These are phyloP conservation scores for Capsicum rhomboideum DNA, from an alignment of 257 asterid genomes.

Conservation along the genomic window DNA sequence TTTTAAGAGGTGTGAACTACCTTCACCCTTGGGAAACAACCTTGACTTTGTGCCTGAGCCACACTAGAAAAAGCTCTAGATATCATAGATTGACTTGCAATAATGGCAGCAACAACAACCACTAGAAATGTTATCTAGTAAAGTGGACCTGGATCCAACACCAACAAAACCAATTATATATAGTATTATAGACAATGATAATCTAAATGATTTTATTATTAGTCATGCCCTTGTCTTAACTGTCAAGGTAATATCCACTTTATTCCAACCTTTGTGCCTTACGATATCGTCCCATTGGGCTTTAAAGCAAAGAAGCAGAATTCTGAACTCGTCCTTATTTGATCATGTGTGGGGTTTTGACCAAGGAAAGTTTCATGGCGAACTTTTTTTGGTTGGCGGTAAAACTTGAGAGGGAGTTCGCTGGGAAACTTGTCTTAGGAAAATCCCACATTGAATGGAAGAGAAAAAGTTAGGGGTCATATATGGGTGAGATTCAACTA, in stretches of 20 bases:
- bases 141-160: background rate
- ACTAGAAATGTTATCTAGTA: no score
- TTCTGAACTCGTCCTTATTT: no score
- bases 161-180: background rate
- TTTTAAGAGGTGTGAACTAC: constrained; percentile 67
- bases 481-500: background rate
- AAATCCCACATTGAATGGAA: background rate
- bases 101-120: no score
- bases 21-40: constrained; percentile 62
- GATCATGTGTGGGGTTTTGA: no score
- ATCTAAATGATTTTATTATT: no score
- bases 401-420: background rate
- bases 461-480: background rate
- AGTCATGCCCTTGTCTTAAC: no score
- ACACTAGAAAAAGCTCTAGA: constrained; percentile 57
- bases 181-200: no score
- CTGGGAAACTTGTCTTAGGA: background rate
- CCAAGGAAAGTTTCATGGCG: background rate
- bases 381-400: background rate
- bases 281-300: no score
- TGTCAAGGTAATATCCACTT: no score
- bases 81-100: constrained; percentile 14
- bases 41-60: constrained; percentile 49
- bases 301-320: no score
- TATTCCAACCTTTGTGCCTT: no score